phyloP scores from a whole-genome alignment of 805 yeast species.

The Saccharomycopsis babjevae region DNA sequence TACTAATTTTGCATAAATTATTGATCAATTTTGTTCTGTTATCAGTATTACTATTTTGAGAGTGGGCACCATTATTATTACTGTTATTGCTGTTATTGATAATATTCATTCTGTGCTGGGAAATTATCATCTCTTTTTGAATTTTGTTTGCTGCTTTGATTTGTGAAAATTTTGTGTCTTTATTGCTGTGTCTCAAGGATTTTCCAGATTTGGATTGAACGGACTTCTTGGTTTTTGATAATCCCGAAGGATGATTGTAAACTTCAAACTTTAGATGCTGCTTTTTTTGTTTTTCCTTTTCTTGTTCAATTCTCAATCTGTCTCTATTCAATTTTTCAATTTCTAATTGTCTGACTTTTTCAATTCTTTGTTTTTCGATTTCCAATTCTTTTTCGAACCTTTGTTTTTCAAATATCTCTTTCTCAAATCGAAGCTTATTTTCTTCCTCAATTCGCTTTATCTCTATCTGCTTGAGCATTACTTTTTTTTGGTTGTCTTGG shows the following conservation, averaged over 20 bases:
- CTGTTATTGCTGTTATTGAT: neutral
- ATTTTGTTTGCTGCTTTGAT: neutral
- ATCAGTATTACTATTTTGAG: neutral
- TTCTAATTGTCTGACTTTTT: neutral
- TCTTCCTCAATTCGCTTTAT: neutral
- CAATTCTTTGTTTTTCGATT: neutral
- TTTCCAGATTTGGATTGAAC: neutral
- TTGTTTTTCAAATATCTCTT: neutral
- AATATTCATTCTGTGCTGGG: neutral
- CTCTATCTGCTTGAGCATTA: neutral
- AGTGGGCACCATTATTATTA: neutral
- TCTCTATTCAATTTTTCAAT: neutral
- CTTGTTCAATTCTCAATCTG: neutral
- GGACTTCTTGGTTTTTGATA: neutral
- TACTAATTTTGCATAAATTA: constrained; percentile 5
- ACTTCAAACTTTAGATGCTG: neutral
- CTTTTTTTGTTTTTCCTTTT: neutral
- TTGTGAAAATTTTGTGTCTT: neutral
- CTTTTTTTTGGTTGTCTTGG: neutral
- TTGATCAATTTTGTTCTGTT: constrained; percentile 10
- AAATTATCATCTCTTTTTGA: constrained; percentile 1
- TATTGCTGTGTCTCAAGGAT: neutral
- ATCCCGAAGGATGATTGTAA: neutral
- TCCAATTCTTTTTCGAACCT: neutral
- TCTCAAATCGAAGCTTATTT: neutral